These are phyloP conservation scores for Pleomassaria siparia DNA, from an alignment of 2,329 filamentous ascomycete genomes.

Conservation along the genomic window DNA sequence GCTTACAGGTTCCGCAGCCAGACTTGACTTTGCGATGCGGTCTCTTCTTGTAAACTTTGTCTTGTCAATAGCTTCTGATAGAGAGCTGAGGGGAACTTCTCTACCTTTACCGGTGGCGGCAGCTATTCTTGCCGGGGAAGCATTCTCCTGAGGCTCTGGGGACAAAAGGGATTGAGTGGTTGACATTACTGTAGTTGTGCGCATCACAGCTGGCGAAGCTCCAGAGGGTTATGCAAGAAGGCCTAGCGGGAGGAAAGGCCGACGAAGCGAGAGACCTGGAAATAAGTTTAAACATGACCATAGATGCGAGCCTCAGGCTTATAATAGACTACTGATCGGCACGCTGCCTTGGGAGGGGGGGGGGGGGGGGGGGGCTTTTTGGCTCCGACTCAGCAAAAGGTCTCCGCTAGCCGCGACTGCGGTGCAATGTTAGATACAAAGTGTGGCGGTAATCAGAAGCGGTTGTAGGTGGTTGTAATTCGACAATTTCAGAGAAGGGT, in stretches of 20 bases:
- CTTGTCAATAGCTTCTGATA: neutral
- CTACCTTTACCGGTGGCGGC: neutral
- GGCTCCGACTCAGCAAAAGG: neutral
- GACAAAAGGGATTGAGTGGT: neutral
- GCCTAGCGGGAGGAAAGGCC: neutral
- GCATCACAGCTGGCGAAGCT: neutral
- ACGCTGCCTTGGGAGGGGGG: too few relatives aligned
- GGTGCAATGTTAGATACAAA: neutral
- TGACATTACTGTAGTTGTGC: neutral
- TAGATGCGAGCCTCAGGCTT: neutral
- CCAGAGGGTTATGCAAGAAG: neutral
- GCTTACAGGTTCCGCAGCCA: slow-evolving; percentile 16
- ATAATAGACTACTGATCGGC: neutral
- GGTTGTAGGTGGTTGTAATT: neutral
- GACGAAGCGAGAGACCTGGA: neutral
- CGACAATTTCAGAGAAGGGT: too few relatives aligned
- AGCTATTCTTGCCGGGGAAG: neutral
- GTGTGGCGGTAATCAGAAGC: neutral
- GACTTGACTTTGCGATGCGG: slow-evolving; percentile 18
- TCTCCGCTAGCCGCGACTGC: neutral
- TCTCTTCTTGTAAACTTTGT: slow-evolving; percentile 15
- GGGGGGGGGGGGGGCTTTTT: neutral
- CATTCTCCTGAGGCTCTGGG: neutral
- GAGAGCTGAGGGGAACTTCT: neutral
- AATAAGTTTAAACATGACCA: neutral